Percentiles rank a stretch among this genome's conserved stretches.
Conservation (phyloP, 257 asterid genomes). For the Paraleonurus japonicus region DNA sequence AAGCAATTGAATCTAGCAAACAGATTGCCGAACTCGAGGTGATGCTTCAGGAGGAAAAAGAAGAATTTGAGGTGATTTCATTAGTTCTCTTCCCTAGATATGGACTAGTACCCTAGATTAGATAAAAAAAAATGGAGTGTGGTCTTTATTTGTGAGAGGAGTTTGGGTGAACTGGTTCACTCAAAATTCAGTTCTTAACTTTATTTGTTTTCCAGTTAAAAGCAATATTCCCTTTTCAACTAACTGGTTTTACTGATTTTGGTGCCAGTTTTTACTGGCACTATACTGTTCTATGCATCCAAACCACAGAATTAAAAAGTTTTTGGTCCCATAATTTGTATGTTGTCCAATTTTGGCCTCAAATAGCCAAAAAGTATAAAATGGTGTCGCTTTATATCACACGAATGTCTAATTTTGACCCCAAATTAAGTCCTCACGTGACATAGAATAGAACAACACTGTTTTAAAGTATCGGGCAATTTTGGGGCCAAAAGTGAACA, state of each 20-base stretch:
- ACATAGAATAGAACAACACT: not conserved
- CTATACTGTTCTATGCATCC: conserved; percentile 4
- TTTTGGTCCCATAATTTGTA: not conserved
- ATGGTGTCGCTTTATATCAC: no score
- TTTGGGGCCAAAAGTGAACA: not conserved
- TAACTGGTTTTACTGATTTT: conserved; percentile 6
- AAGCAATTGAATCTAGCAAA: conserved; percentile 41
- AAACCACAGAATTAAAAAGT: not conserved
- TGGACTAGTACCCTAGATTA: not conserved
- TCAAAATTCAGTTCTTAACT: conserved; percentile 1
- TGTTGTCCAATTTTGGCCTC: not conserved
- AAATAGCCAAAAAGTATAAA: no score
- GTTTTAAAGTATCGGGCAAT: not conserved
- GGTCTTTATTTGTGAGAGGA: not conserved
- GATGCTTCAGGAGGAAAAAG: conserved; percentile 59
- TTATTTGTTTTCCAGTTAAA: not conserved
- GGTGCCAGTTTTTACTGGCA: conserved; percentile 16
- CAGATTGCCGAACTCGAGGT: conserved; percentile 48
- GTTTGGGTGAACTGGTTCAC: conserved; percentile 12
- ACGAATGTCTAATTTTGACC: not conserved
- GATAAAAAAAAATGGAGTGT: not conserved
- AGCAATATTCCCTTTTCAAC: conserved; percentile 9
- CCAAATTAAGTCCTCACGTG: not conserved
- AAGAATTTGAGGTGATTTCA: conserved; percentile 61
- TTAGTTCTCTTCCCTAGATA: conserved; percentile 14